Base-by-base conservation (phyloP, 129 eudicot species). In the Escallonia herrerae region DNA sequence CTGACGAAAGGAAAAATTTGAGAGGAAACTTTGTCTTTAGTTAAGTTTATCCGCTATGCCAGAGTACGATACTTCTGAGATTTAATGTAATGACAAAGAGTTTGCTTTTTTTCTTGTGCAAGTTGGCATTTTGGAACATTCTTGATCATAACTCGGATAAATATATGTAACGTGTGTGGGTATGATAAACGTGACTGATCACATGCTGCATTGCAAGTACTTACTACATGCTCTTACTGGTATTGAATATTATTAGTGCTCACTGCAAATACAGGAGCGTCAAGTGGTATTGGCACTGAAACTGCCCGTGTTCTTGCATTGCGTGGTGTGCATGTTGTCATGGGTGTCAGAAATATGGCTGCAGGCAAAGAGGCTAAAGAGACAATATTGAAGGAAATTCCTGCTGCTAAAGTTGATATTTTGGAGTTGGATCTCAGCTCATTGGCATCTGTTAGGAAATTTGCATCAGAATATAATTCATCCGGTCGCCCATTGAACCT, bases 351-450 rank as follows among this genome's bases (percentile, higher is more conserved):
- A 67, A 86, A 88, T 65, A 61, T 85, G 87, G 76, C 63, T 53
- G 94, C 96, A 51, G 98, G 87, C 50, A 78, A 80, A 57, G 67
- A 86, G 76, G 95, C 80, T 63, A 82, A 83, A 74, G 96, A 93
- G 56, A 71, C 79, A 42, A 83, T 93, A 15, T 69, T 81, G 40
- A 79, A 83, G 55, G 89, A 88, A 75, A 83, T 80, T 66, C 95
- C 95, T 5, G 40, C 74, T 46, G 96, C 98, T 48, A 85, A 82
- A 79, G 72, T 93, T 66, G 91, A 91, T 59, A 67, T 86, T 7
- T 79, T 85, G 84, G 96, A 88, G 67, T 74, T 88, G 71, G 96
- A 93, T 79, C 95, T 93, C 59, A 88, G 70, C 73, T 93, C 96
- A 60, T 38, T 86, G 89, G 80, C 80, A 42, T 93, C 98, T 12